phyloP scores from a whole-genome alignment of 2,329 filamentous ascomycete species.

The Colletotrichum sp. region DNA sequence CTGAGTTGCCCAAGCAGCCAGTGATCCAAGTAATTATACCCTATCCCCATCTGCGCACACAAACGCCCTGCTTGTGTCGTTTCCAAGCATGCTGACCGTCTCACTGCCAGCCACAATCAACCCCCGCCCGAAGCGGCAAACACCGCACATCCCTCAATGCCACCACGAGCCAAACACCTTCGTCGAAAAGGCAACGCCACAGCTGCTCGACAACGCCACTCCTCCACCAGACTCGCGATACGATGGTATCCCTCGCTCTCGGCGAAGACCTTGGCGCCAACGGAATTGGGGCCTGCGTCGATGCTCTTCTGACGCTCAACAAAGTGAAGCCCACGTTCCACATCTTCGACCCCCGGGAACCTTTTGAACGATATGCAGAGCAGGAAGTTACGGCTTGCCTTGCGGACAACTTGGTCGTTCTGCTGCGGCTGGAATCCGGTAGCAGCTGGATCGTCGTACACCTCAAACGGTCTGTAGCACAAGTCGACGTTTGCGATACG shows the following conservation, averaged over 20 bases:
- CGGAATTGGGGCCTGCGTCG: neutral
- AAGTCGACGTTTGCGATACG: neutral
- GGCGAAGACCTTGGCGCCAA: neutral
- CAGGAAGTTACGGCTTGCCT: neutral
- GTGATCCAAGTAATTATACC: neutral
- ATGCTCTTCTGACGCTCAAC: neutral
- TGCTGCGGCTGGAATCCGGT: neutral
- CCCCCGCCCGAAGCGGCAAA: neutral
- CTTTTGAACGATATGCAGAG: neutral
- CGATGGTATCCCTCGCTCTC: neutral
- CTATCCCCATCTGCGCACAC: neutral
- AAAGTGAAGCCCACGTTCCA: neutral
- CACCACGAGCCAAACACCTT: neutral
- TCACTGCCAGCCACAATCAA: neutral
- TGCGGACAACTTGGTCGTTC: neutral
- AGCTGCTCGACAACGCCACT: neutral
- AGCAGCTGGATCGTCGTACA: neutral
- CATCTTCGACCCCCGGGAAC: neutral
- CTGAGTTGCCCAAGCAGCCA: neutral
- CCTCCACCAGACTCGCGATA: neutral
- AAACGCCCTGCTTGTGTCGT: neutral
- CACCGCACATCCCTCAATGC: neutral
- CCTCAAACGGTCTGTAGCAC: neutral
- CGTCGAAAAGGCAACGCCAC: neutral
- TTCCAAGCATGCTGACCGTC: neutral